A percentile compares a stretch with the other conserved stretches of the same genome.
These are phyloP conservation scores for Microbotryum saponariae DNA, from an alignment of 1,284 basidiomycete genomes.

Conservation along the genomic window DNA sequence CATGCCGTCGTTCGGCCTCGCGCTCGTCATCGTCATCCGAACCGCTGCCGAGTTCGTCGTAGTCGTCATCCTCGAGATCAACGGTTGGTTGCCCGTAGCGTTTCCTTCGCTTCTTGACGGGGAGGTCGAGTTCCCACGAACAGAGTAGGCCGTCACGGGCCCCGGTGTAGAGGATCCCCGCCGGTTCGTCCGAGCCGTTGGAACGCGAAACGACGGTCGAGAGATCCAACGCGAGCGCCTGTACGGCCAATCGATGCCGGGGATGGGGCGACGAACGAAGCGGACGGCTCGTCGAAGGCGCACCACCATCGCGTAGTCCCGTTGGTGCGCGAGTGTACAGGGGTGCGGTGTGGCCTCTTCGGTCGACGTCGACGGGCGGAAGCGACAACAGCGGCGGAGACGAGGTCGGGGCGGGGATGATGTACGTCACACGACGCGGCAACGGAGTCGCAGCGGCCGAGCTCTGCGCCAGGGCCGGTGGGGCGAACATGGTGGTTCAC, in stretches of 20 bases:
- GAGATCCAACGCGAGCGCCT: slow-evolving; percentile 75
- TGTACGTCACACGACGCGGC: slow-evolving; percentile 65
- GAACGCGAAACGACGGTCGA: slow-evolving; percentile 56
- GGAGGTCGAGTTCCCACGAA: slow-evolving; percentile 78
- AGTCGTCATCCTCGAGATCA: slow-evolving; percentile 17
- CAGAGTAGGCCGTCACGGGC: slow-evolving; percentile 87
- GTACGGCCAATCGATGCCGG: slow-evolving; percentile 76
- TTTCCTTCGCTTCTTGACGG: slow-evolving; percentile 44
- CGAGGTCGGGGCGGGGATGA: slow-evolving; percentile 62
- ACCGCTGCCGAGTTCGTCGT: slow-evolving; percentile 15
- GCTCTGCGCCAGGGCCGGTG: background rate
- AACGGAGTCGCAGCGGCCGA: slow-evolving; percentile 3
- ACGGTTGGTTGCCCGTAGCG: slow-evolving; percentile 37
- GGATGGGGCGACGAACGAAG: slow-evolving; percentile 48
- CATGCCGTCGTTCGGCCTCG: slow-evolving; percentile 36
- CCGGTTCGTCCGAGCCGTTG: slow-evolving; percentile 52
- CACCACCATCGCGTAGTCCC: slow-evolving; percentile 10
- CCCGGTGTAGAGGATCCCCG: slow-evolving; percentile 88
- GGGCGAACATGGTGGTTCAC: no score
- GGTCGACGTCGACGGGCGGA: slow-evolving; percentile 54
- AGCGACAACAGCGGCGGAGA: slow-evolving; percentile 61
- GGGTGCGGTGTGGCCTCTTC: slow-evolving; percentile 21
- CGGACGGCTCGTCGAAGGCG: slow-evolving; percentile 10
- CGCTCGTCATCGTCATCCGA: background rate
- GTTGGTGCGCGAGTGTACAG: slow-evolving; percentile 25